These are phyloP conservation scores for Acanthochlamys bracteata DNA, from an alignment of 106 monocot species.

Conservation along the genomic window DNA sequence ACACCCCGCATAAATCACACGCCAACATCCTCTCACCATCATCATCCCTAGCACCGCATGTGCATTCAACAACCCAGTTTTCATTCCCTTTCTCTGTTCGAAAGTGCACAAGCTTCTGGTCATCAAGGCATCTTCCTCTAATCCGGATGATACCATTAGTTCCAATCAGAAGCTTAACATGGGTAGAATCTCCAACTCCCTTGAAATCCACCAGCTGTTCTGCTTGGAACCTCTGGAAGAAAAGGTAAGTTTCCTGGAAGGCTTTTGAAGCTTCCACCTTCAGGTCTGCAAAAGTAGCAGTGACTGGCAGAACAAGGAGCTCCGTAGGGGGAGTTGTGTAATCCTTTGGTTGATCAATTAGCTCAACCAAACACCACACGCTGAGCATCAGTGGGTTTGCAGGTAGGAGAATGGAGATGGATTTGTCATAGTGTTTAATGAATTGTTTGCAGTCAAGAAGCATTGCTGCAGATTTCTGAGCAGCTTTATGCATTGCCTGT, in stretches of 20 bases:
- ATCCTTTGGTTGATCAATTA: slow-evolving; percentile 33
- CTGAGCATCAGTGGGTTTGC: slow-evolving; percentile 11
- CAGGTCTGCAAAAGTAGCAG: slow-evolving; percentile 49
- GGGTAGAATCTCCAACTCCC: slow-evolving; percentile 15
- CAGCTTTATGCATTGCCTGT: not conserved
- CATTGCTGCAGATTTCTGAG: slow-evolving; percentile 20
- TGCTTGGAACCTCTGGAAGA: slow-evolving; percentile 46
- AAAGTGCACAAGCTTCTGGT: slow-evolving; percentile 32
- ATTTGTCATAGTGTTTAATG: slow-evolving; percentile 42
- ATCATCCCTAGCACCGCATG: slow-evolving; percentile 77
- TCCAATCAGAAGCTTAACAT: slow-evolving; percentile 30
- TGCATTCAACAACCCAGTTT: slow-evolving; percentile 72
- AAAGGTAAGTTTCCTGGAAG: slow-evolving; percentile 60
- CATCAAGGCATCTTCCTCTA: slow-evolving; percentile 32
- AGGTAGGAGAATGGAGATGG: not conserved
- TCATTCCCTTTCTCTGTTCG: slow-evolving; percentile 67
- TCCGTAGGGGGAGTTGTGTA: slow-evolving; percentile 31
- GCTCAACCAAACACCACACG: slow-evolving; percentile 43
- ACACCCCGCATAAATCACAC: slow-evolving; percentile 71
- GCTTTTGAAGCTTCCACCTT: slow-evolving; percentile 46
- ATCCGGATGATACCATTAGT: slow-evolving; percentile 13
- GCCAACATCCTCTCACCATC: slow-evolving; percentile 91
- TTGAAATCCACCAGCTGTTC: slow-evolving; percentile 37
- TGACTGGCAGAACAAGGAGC: slow-evolving; percentile 33
- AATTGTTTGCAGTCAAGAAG: slow-evolving; percentile 87